Evolutionary conservation across 768 basidiomycete species (phyloP).

Genomic region (Dentipellis sp.): DNA sequence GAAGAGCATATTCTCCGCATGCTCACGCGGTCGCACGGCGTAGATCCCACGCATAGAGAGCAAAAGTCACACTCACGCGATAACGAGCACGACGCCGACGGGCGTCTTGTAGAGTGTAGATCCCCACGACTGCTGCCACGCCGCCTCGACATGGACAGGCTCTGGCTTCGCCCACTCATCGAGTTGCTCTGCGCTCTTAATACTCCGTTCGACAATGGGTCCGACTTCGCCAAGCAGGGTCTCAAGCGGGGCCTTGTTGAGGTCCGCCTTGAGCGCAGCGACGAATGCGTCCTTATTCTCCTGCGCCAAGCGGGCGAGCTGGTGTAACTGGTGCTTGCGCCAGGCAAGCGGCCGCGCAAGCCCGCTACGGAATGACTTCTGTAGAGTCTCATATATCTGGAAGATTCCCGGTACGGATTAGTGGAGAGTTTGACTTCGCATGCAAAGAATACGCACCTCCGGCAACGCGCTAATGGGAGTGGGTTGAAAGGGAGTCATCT

Average conservation of each 20-base stretch:
- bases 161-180: slow-evolving; percentile 16
- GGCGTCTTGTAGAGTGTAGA: slow-evolving; percentile 15
- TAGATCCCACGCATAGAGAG: neutral
- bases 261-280: slow-evolving; percentile 14
- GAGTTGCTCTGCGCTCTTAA: slow-evolving; percentile 12
- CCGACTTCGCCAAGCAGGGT: slow-evolving; percentile 12
- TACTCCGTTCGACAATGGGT: slow-evolving; percentile 7
- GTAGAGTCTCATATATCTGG: slow-evolving; percentile 10
- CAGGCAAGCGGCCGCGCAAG: slow-evolving; percentile 16
- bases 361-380: slow-evolving; percentile 14
- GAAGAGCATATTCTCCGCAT: too few species aligned
- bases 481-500: neutral
- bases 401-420: neutral
- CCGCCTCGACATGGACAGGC: slow-evolving; percentile 4
- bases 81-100: slow-evolving; percentile 18
- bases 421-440: neutral
- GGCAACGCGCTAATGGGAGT: neutral
- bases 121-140: slow-evolving; percentile 12
- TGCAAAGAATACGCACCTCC: neutral
- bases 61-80: slow-evolving; percentile 7
- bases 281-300: slow-evolving; percentile 16
- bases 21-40: neutral
- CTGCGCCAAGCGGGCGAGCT: slow-evolving; percentile 16
- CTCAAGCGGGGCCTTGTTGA: slow-evolving; percentile 16
- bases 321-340: slow-evolving; percentile 18